Conservation (phyloP, 23 red algal species). For the Gracilaria caudata region DNA sequence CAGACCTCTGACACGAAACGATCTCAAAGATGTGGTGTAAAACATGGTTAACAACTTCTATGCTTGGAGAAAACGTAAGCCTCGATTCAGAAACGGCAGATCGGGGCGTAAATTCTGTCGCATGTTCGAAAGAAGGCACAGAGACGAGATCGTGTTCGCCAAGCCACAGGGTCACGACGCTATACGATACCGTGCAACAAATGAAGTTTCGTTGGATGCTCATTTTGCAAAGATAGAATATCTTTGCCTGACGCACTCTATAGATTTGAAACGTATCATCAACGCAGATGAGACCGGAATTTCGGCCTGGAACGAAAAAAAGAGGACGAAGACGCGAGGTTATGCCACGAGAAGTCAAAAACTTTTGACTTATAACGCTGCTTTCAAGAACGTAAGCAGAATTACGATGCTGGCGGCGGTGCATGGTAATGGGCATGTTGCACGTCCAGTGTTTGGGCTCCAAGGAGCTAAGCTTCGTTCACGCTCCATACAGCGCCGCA, state of each 20-base stretch:
- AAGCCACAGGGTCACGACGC: neutral
- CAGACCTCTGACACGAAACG: neutral
- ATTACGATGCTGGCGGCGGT: neutral
- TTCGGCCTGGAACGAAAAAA: neutral
- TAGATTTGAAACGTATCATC: neutral
- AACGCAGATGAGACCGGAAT: conserved; percentile 3
- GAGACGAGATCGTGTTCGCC: neutral
- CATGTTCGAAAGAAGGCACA: neutral
- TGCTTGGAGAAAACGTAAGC: no score
- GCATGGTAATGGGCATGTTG: neutral
- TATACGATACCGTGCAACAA: neutral
- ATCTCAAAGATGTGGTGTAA: neutral
- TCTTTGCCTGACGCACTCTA: neutral
- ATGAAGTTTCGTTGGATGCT: neutral
- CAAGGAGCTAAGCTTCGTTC: neutral
- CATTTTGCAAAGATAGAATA: neutral
- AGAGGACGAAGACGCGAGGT: no score
- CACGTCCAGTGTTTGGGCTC: neutral
- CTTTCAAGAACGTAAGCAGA: neutral
- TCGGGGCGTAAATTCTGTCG: no score
- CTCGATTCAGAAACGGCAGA: no score
- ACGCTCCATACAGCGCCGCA: neutral
- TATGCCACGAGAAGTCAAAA: neutral
- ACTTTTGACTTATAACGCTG: neutral
- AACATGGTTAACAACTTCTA: neutral